Conservation (phyloP, 441 rosid genomes). For the Sinapis alba region DNA sequence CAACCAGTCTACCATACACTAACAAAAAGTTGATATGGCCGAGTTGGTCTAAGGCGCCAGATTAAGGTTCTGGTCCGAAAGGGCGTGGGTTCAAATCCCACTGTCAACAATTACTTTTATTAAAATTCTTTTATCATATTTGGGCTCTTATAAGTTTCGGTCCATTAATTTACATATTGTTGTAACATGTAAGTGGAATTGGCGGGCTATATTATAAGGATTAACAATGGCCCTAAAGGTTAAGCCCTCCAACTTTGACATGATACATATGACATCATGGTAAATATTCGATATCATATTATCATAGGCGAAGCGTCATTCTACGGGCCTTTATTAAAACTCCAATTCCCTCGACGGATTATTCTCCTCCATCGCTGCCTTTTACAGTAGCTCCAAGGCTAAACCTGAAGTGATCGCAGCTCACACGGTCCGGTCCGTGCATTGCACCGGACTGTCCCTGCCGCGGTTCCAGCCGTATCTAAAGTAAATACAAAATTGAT, state of each 20-base stretch:
- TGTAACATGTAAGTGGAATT: neutral
- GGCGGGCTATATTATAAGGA: neutral
- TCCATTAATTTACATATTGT: neutral
- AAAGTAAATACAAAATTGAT: no score
- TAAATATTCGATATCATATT: neutral
- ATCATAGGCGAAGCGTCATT: conserved; percentile 28
- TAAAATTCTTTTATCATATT: neutral
- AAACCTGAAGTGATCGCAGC: conserved; percentile 70
- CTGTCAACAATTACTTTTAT: conserved; percentile 87
- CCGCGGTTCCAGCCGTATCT: conserved; percentile 88
- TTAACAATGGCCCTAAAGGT: neutral
- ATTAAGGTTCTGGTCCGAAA: conserved; percentile 98
- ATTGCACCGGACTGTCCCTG: conserved; percentile 72
- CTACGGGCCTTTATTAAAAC: conserved; percentile 14
- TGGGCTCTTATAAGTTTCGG: conserved; percentile 4
- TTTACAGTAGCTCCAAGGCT: conserved; percentile 50
- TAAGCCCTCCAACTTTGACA: neutral
- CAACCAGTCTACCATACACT: conserved; percentile 90
- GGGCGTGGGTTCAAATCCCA: conserved; percentile 99
- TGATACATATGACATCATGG: neutral
- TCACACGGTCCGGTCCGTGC: conserved; percentile 72
- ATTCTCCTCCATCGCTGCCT: neutral
- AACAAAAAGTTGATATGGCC: conserved; percentile 98
- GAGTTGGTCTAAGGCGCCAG: conserved; percentile 99
- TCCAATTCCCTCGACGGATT: neutral